phyloP scores from a whole-genome alignment of 2,329 filamentous ascomycete species.

The Sarocladium oryzae region DNA sequence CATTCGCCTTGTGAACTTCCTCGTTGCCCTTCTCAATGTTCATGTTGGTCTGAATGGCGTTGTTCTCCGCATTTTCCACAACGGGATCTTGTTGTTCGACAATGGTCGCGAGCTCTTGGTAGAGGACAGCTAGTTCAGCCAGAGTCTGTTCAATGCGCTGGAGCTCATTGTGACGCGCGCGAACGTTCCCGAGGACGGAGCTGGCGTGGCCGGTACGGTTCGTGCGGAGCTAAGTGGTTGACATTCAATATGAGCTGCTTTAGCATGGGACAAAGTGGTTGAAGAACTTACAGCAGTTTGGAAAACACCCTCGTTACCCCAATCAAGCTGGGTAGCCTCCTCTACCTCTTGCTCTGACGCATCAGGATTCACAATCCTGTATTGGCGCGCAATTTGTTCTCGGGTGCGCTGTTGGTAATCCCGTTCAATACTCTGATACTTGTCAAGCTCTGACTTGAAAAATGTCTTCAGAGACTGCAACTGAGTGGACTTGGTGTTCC shows the following conservation, averaged over 20 bases:
- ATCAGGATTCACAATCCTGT: constrained; percentile 74
- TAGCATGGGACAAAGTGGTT: background rate
- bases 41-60: constrained; percentile 58
- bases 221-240: constrained; percentile 53
- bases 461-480: constrained; percentile 62
- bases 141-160: constrained; percentile 73
- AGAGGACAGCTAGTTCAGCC: constrained; percentile 61
- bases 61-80: constrained; percentile 55
- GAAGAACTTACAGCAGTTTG: constrained; percentile 63
- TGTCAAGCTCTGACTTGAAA: constrained; percentile 65
- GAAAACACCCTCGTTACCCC: constrained; percentile 75
- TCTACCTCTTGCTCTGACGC: constrained; percentile 68
- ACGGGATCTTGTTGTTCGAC: constrained; percentile 66
- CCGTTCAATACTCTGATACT: constrained; percentile 65
- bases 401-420: constrained; percentile 65
- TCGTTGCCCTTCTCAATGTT: constrained; percentile 64
- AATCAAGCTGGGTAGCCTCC: constrained; percentile 62
- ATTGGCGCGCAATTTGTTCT: constrained; percentile 74
- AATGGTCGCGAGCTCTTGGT: constrained; percentile 67
- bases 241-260: constrained; percentile 2
- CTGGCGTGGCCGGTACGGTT: constrained; percentile 69
- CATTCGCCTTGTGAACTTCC: constrained; percentile 62
- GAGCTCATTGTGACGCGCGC: constrained; percentile 77
- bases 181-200: constrained; percentile 69
- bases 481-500: constrained; percentile 63